Percentiles rank a stretch among this genome's conserved stretches.
These are phyloP conservation scores for Calonectria hongkongensis DNA, from an alignment of 2,329 filamentous ascomycete genomes.

Conservation along the genomic window DNA sequence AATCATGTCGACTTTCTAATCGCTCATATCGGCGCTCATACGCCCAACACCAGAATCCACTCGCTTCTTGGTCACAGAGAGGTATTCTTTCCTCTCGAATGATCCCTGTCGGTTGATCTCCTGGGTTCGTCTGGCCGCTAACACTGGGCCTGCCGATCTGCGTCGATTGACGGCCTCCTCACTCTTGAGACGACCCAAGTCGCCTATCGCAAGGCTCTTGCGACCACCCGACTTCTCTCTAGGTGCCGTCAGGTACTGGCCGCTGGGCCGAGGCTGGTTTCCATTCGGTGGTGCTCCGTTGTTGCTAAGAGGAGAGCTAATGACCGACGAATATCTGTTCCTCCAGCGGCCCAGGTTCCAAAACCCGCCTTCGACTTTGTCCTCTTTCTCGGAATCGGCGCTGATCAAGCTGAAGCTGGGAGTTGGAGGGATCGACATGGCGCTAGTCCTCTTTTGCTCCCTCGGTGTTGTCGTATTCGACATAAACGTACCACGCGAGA, in stretches of 20 bases:
- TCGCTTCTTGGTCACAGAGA: slow-evolving; percentile 54
- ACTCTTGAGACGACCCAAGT: slow-evolving; percentile 53
- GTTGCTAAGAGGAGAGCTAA: slow-evolving; percentile 48
- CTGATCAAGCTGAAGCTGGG: slow-evolving; percentile 73
- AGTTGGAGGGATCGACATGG: slow-evolving; percentile 66
- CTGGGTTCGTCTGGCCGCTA: slow-evolving; percentile 48
- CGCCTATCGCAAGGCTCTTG: slow-evolving; percentile 56
- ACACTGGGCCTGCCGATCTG: slow-evolving; percentile 54
- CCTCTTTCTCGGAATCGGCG: slow-evolving; percentile 60
- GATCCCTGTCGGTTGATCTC: slow-evolving; percentile 48
- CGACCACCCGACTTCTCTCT: slow-evolving; percentile 59
- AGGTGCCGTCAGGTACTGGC: slow-evolving; percentile 52
- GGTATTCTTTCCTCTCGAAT: slow-evolving; percentile 44
- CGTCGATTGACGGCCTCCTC: slow-evolving; percentile 55
- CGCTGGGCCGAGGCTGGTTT: slow-evolving; percentile 61
- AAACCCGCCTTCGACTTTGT: slow-evolving; percentile 68
- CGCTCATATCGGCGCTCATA: slow-evolving; percentile 55
- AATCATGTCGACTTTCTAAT: slow-evolving; percentile 39
- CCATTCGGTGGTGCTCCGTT: slow-evolving; percentile 39
- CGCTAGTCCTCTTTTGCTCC: slow-evolving; percentile 52
- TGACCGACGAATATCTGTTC: slow-evolving; percentile 56
- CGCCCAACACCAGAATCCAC: slow-evolving; percentile 60
- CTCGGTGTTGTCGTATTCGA: slow-evolving; percentile 46
- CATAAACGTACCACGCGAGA: slow-evolving; percentile 51
- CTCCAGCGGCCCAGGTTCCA: slow-evolving; percentile 76